phyloP scores from a whole-genome alignment of 2,329 filamentous ascomycete genomes.

The Verruconis gallopava region DNA sequence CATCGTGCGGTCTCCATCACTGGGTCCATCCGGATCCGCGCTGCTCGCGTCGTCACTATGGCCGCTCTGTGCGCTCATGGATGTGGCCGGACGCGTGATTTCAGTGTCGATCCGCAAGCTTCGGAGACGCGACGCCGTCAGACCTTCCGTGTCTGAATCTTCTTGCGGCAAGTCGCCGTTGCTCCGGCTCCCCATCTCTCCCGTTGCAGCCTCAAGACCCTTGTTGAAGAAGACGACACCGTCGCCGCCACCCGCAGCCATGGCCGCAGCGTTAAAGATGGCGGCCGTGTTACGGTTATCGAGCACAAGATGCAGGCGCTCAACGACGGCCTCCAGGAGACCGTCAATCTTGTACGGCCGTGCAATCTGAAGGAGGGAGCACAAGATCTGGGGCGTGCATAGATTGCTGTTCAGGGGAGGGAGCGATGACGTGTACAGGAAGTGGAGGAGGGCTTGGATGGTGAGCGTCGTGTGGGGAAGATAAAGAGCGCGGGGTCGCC shows the following conservation, averaged over 20 bases:
- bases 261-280: conserved; percentile 95
- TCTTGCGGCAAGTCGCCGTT: conserved; percentile 16
- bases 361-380: conserved; percentile 84
- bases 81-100: conserved; percentile 17
- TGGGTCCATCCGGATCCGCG: conserved; percentile 17
- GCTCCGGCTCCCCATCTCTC: too few relatives aligned
- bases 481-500: conserved; percentile 75
- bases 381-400: conserved; percentile 89
- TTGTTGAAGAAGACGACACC: conserved; percentile 53
- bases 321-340: conserved; percentile 80
- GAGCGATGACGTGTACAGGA: conserved; percentile 82
- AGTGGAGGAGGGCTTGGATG: conserved; percentile 80
- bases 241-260: conserved; percentile 88
- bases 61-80: conserved; percentile 2
- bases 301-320: conserved; percentile 75
- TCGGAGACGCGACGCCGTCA: conserved; percentile 15
- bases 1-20: conserved; percentile 17
- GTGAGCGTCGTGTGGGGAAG: conserved; percentile 86
- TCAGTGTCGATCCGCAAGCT: conserved; percentile 39
- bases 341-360: conserved; percentile 90
- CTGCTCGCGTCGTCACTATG: conserved; percentile 18
- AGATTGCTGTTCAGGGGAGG: conserved; percentile 63
- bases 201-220: conserved; percentile 6
- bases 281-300: conserved; percentile 91
- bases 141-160: conserved; percentile 12